These are phyloP conservation scores for Fibroporia radiculosa DNA, from an alignment of 768 basidiomycete genomes.

Conservation along the genomic window DNA sequence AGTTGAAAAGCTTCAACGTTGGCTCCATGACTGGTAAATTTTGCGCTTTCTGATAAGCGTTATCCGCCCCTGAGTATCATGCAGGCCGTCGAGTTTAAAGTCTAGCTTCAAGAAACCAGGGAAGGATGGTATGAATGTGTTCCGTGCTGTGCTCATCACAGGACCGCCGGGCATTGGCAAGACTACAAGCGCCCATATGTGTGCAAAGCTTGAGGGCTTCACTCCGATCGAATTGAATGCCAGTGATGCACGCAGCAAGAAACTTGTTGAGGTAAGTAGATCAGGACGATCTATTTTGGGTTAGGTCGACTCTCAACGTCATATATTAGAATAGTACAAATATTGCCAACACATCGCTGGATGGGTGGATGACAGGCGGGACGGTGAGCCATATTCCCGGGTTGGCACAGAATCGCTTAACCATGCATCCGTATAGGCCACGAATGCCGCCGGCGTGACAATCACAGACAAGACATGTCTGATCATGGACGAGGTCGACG, in stretches of 20 bases:
- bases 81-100: constrained; percentile 69
- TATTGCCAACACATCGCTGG: constrained; percentile 80
- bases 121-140: constrained; percentile 80
- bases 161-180: constrained; percentile 98
- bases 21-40: constrained; percentile 82
- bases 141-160: constrained; percentile 81
- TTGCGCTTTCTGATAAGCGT: neutral
- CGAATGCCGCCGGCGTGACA: constrained; percentile 60
- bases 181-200: constrained; percentile 91
- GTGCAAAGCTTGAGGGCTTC: constrained; percentile 84
- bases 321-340: constrained; percentile 72
- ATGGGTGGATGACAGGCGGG: constrained; percentile 69
- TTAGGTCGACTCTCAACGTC: neutral
- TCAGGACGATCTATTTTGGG: neutral
- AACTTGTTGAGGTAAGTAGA: constrained; percentile 83
- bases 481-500: constrained; percentile 99
- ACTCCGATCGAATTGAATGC: constrained; percentile 95
- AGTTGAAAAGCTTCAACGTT: constrained; percentile 81
- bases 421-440: constrained; percentile 28
- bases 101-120: constrained; percentile 90
- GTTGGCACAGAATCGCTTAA: neutral
- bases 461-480: constrained; percentile 79
- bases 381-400: constrained; percentile 25
- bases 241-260: constrained; percentile 92
- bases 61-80: neutral